Evolutionary conservation across 257 asterid genomes (phyloP), one percentile per base, ranked within the genome.

Genomic region (Anisodus tanguticus): DNA sequence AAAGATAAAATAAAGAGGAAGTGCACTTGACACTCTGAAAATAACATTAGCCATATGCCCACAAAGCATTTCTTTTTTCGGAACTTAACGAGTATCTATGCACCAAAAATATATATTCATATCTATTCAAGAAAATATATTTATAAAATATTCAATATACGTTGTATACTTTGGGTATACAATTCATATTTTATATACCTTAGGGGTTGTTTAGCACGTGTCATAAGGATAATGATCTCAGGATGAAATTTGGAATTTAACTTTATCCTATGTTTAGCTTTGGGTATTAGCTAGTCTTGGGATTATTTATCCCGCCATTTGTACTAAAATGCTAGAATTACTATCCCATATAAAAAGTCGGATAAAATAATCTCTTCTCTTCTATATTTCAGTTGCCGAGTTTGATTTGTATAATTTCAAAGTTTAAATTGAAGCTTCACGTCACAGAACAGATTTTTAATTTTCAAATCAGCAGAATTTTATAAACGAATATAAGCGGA

Each of bases 1-100:
- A 55, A 49, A 64, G 63, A 63, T 79, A 79, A 77, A 17, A 76
- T 49, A 83, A 31, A 60, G 51, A 76, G 84, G 67, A 60, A 68
- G 58, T 71, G 57, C 39, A 45, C 58, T 43, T 43, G 22, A 43
- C 35, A 39, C 35, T 74, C 0, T 45, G 81, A 72, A 59, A 55
- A 79, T 82, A 53, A 39, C 78, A 49, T 72, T 79, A 68, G 22
- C 5, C 58, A 22, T 19, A 74, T 74, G 60, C 17, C 80, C 60
- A 49, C 60, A 47, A 19, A 19, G 9, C 5, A 11, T 71, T 74
- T 74, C 19, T 51, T 51, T 51, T 5, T 37, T 63, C 26, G 22
- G 51, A 13, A 7, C 37, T 68, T 39, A 68, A 68, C n/a, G 49
- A 37, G 31, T 68, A 22, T 6, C 12, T 22, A 37, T 37, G 22